Conservation (phyloP, 495 filamentous ascomycete genomes). For the Podospora appendiculata region DNA sequence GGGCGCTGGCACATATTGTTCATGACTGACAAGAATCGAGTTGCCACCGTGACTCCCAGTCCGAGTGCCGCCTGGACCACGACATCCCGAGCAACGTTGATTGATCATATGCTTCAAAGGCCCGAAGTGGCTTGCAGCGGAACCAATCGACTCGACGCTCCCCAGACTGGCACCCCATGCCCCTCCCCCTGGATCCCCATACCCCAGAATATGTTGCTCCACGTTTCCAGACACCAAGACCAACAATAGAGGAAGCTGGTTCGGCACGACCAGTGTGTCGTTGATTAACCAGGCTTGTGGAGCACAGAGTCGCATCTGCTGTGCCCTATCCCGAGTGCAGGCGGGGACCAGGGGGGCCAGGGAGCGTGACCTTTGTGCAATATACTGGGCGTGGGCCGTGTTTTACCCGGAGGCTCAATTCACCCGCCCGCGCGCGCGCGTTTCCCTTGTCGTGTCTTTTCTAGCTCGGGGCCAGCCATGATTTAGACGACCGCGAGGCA, state of each 20-base stretch:
- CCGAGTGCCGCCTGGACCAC: constrained; percentile 4
- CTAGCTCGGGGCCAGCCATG: background rate
- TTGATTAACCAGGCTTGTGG: background rate
- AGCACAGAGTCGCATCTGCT: background rate
- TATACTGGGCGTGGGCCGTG: constrained; percentile 6
- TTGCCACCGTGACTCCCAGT: background rate
- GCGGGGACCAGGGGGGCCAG: background rate
- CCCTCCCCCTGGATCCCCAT: background rate
- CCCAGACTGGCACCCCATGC: background rate
- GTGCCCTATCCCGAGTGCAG: background rate
- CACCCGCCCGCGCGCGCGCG: background rate
- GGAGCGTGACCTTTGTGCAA: constrained; percentile 3
- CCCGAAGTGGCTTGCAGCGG: constrained; percentile 9
- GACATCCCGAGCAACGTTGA: background rate
- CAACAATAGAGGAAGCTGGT: background rate
- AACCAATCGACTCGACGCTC: background rate
- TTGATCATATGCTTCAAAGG: constrained; percentile 13
- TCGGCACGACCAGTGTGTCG: background rate
- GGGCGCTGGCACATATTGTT: too few relatives aligned
- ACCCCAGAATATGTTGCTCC: constrained; percentile 2
- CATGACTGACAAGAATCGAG: background rate
- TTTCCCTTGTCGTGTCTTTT: background rate
- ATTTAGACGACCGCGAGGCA: background rate
- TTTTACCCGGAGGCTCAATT: constrained; percentile 19
- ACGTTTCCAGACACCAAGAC: constrained; percentile 2